Evolutionary conservation across 108 stramenopile genomes (phyloP), one percentile per base, ranked within the genome.

Genomic region (Nannochloropsis gaditana): DNA sequence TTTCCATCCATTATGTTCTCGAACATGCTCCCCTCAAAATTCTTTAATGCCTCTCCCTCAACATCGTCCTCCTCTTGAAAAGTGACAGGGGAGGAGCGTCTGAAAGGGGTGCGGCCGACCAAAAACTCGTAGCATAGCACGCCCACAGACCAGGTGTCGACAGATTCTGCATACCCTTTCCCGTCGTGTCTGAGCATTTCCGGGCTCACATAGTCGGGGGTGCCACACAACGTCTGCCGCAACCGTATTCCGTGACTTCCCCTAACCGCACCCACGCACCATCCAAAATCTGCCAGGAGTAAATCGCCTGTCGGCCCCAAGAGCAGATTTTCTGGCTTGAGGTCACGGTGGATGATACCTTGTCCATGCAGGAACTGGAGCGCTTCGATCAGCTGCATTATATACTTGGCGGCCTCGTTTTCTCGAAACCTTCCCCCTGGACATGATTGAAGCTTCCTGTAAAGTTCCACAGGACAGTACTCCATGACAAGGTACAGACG

Each of bases 71-170:
- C 59, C 59, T 73, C 47, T n/a, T 73, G 59, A n/a, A 73, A 73
- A 15, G n/a, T 73, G 19, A 73, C 59, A n/a, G 59, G 59, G 59
- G 19, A n/a, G 19, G 59, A 73, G 19, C 8, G 4, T 73, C 59
- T 15, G n/a, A 73, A 73, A 15, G 59, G 59, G 59, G 59, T 73
- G 19, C 59, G 59, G 59, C 59, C 59, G 19, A 73, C 59, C 59
- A 73, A n/a, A 73, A 73, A 73, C 59, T 73, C 59, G 59, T 73
- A 73, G 6, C 59, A 73, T n/a, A 73, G 6, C 59, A 73, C 59
- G 19, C 59, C 59, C 59, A 73, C 59, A 15, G 59, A 73, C 59
- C 59, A 73, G 3, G 59, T 73, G 59, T 73, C 59, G 4, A 73
- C 59, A 6, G 19, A n/a, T n/a, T 73, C 59, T n/a, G 59, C 59